Conservation (phyloP, 192 early-diverging fungal species). For the Linnemannia elongata region DNA sequence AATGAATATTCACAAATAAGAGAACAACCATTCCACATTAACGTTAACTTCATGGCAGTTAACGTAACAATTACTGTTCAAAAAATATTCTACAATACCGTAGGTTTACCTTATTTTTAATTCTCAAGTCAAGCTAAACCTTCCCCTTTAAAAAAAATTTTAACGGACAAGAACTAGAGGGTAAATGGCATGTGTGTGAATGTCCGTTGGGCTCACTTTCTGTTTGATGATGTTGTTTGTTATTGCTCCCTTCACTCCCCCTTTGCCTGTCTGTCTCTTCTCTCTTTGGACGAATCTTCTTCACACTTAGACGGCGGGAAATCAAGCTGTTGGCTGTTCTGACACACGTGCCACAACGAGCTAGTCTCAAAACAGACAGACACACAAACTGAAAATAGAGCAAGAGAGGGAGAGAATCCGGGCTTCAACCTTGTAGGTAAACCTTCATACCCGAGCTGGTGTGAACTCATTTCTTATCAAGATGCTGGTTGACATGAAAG, state of each 20-base stretch:
- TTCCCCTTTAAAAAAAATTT: no score
- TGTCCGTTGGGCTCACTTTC: no score
- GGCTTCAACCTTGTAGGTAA: not conserved
- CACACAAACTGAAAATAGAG: constrained; percentile 5
- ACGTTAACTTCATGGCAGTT: no score
- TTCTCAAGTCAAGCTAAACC: no score
- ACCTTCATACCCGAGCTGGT: not conserved
- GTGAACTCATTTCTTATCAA: not conserved
- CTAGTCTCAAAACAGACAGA: not conserved
- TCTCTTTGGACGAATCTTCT: not conserved
- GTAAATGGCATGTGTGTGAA: no score
- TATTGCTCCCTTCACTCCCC: no score
- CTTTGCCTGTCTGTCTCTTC: not conserved
- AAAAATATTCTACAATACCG: no score
- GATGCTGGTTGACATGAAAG: not conserved
- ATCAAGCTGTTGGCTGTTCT: not conserved
- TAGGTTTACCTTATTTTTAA: no score
- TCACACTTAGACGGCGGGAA: not conserved
- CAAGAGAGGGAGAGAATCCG: not conserved
- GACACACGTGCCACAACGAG: constrained; percentile 1
- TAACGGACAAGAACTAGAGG: no score
- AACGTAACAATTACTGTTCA: no score
- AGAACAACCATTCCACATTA: not conserved
- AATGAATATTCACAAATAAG: constrained; percentile 37
- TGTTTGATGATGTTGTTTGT: no score